Conservation (phyloP, 2,329 filamentous ascomycete genomes). For the Lachnellula suecica region DNA sequence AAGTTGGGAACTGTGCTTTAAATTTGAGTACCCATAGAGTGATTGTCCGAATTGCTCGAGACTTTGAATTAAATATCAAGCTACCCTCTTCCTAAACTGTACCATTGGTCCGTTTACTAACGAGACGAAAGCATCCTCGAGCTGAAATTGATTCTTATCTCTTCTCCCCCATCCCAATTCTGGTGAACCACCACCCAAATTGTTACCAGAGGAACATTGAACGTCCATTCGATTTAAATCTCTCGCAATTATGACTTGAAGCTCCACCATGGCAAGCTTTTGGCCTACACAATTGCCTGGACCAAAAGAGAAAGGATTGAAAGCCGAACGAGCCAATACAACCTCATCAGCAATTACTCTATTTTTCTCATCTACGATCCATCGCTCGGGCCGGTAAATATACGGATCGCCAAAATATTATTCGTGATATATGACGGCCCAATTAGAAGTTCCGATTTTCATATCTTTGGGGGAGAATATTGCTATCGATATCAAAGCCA, state of each 20-base stretch:
- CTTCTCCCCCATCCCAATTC: background rate
- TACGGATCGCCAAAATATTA: background rate
- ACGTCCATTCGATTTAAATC: background rate
- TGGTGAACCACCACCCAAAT: background rate
- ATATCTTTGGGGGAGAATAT: background rate
- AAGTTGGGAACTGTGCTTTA: too few relatives aligned
- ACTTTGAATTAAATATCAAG: too few relatives aligned
- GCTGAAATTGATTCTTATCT: background rate
- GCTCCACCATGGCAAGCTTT: background rate
- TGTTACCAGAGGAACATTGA: background rate
- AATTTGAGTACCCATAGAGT: too few relatives aligned
- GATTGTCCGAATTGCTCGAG: too few relatives aligned
- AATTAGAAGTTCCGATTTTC: background rate
- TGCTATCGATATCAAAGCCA: background rate
- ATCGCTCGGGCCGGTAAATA: background rate
- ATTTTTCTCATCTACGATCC: background rate
- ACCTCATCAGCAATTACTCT: background rate
- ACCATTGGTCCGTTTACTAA: background rate
- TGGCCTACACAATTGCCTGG: background rate
- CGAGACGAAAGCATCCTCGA: background rate
- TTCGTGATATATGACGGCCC: background rate
- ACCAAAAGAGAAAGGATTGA: background rate
- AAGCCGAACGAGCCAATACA: background rate
- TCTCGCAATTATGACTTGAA: background rate
- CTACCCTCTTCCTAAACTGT: background rate